Conservation (phyloP, 1,284 basidiomycete genomes). For the Cutaneotrichosporon sp. region DNA sequence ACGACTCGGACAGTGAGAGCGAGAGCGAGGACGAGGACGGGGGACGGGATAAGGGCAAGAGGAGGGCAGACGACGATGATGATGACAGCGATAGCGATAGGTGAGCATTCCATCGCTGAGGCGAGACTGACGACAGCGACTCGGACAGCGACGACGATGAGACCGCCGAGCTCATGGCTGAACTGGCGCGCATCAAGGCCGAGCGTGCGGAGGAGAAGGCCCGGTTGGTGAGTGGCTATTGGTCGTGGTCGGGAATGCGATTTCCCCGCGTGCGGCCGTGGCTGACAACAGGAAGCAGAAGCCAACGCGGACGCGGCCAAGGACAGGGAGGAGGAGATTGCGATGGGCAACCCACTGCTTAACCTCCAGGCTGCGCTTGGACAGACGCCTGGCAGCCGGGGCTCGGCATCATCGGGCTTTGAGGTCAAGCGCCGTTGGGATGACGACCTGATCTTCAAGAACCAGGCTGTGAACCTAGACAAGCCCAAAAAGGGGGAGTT, state of each 20-base stretch:
- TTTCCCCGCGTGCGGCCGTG: no score
- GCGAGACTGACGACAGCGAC: constrained; percentile 39
- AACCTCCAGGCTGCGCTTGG: constrained; percentile 85
- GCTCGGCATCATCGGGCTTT: constrained; percentile 51
- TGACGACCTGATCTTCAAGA: constrained; percentile 95
- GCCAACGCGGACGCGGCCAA: constrained; percentile 63
- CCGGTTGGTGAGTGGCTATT: constrained; percentile 55
- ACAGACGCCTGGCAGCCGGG: constrained; percentile 54
- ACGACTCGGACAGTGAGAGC: constrained; percentile 68
- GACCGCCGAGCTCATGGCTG: constrained; percentile 82
- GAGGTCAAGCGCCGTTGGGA: constrained; percentile 92
- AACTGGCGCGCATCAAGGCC: constrained; percentile 90
- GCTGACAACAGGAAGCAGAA: constrained; percentile 59
- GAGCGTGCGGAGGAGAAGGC: constrained; percentile 90
- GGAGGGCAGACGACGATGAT: constrained; percentile 40
- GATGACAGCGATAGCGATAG: constrained; percentile 39
- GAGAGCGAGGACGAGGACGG: constrained; percentile 50
- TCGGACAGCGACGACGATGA: constrained; percentile 69
- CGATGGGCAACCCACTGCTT: constrained; percentile 74
- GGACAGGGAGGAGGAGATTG: constrained; percentile 70
- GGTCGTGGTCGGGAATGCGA: no score
- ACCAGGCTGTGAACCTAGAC: constrained; percentile 69
- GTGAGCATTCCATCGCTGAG: not conserved
- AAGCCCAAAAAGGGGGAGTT: constrained; percentile 72
- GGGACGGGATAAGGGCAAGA: constrained; percentile 48